These are phyloP conservation scores for Mucor racemosus DNA, from an alignment of 371 early-diverging fungal genomes.

Conservation along the genomic window DNA sequence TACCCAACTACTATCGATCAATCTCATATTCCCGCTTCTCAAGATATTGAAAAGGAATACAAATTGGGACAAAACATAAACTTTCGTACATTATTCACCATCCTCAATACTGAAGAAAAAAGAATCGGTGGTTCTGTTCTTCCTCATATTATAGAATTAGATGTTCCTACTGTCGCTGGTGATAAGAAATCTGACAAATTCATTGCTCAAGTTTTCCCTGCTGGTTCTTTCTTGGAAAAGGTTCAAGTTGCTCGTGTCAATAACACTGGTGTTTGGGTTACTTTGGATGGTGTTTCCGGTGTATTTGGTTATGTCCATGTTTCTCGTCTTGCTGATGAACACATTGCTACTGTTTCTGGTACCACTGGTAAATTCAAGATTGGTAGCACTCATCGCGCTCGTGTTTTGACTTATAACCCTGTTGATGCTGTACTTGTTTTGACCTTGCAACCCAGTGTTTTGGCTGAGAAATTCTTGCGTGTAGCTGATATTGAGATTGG, in stretches of 20 bases:
- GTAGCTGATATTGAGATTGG: slow-evolving; percentile 76
- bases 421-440: slow-evolving; percentile 75
- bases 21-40: slow-evolving; percentile 54
- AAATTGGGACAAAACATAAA: slow-evolving; percentile 59
- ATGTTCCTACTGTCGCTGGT: slow-evolving; percentile 17
- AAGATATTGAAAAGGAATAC: slow-evolving; percentile 54
- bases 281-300: slow-evolving; percentile 54
- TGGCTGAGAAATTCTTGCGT: slow-evolving; percentile 73
- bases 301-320: slow-evolving; percentile 69
- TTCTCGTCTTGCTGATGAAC: slow-evolving; percentile 76
- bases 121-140: slow-evolving; percentile 64
- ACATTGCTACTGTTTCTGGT: slow-evolving; percentile 45
- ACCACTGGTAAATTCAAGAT: slow-evolving; percentile 64
- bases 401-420: slow-evolving; percentile 80
- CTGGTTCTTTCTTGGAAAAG: slow-evolving; percentile 64
- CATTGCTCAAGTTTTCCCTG: slow-evolving; percentile 47
- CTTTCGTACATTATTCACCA: slow-evolving; percentile 69
- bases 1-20: slow-evolving; percentile 64
- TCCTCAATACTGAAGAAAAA: slow-evolving; percentile 60
- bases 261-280: slow-evolving; percentile 59
- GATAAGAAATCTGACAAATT: slow-evolving; percentile 26
- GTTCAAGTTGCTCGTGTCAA: slow-evolving; percentile 60
- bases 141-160: slow-evolving; percentile 54
- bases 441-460: slow-evolving; percentile 71
- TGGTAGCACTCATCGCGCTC: slow-evolving; percentile 73